Base-by-base conservation (phyloP, 129 eudicot genomes). In the Flaveria ramosissima region DNA sequence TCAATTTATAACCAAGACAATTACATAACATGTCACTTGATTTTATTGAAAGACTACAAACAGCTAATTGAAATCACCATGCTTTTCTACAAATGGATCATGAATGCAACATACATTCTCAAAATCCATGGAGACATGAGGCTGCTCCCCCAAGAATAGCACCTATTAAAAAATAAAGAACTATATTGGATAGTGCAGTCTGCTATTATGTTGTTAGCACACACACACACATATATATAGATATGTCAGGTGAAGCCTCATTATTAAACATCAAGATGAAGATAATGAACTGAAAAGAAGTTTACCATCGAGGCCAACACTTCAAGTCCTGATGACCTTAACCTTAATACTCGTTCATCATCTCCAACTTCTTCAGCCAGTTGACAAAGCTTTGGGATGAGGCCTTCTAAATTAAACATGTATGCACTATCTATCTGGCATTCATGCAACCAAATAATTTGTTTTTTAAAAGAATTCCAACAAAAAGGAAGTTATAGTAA, bases 361-460 rank as follows among this genome's bases (percentile, higher is more conserved):
- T 85, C 90, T 71, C 92, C 97, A 81, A 86, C 80, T 87, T 91
- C 97, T 85, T 84, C 92, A 73, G 92, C 88, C 73, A 91, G 77
- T 75, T 78, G 89, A 80, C 95, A 86, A 73, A 91, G 92, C 79
- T 89, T 91, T 23, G 90, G 95, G 66, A 91, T 89, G 60, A 89
- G 88, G 48, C 90, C 97, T 89, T 91, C 97, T 70, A 89, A 69
- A 86, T 86, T 91, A 89, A 91, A 86, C 97, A 88, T 89, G 75
- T 89, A 86, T 2, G 92, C 84, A 69, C 87, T 71, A 39, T 86
- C 97, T 73, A 81, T 77, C 97, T 91, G 87, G 62, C 62, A n/a
- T 19, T 55, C 27, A 19, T 19, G 26, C 62, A 55, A 55, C 39
- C 66, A 60, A 12, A 24, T 60, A 60, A 60, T 4, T 60, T 23